Evolutionary conservation across 768 basidiomycete genomes (phyloP).

Genomic region (Naganishia vaughanmartiniae): DNA sequence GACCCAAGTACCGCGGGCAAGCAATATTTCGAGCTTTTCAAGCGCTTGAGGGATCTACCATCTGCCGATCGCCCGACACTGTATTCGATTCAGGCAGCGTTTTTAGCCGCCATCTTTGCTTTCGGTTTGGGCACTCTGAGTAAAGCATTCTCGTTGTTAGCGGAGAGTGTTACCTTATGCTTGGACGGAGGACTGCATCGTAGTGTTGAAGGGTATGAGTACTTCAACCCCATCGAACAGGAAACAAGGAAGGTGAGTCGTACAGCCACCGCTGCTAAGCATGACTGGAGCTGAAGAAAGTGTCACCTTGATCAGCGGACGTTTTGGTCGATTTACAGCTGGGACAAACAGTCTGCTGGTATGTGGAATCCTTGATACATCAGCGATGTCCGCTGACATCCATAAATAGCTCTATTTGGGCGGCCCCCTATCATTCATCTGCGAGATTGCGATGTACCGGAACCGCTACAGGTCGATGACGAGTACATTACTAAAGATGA

Average conservation of each 20-base stretch:
- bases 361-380: conserved; percentile 51
- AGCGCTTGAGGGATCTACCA: conserved; percentile 78
- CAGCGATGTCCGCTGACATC: conserved; percentile 1
- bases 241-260: conserved; percentile 69
- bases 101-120: conserved; percentile 88
- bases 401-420: conserved; percentile 61
- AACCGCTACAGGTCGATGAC: conserved; percentile 80
- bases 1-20: conserved; percentile 87
- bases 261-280: background rate
- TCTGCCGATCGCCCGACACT: conserved; percentile 83
- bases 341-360: conserved; percentile 89
- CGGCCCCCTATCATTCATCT: conserved; percentile 80
- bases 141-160: conserved; percentile 77
- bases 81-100: conserved; percentile 85
- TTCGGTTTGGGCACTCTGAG: conserved; percentile 85
- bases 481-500: conserved; percentile 79
- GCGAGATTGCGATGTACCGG: conserved; percentile 86
- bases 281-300: background rate
- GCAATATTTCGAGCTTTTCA: conserved; percentile 87
- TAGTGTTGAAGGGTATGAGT: conserved; percentile 68
- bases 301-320: conserved; percentile 59
- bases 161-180: conserved; percentile 81
- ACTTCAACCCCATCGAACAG: conserved; percentile 82
- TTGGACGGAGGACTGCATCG: conserved; percentile 87
- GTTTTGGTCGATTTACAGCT: conserved; percentile 89